Evolutionary conservation across 106 monocot genomes (phyloP), one percentile per base, ranked within the genome.

Genomic region (Apostasia shenzhenica): DNA sequence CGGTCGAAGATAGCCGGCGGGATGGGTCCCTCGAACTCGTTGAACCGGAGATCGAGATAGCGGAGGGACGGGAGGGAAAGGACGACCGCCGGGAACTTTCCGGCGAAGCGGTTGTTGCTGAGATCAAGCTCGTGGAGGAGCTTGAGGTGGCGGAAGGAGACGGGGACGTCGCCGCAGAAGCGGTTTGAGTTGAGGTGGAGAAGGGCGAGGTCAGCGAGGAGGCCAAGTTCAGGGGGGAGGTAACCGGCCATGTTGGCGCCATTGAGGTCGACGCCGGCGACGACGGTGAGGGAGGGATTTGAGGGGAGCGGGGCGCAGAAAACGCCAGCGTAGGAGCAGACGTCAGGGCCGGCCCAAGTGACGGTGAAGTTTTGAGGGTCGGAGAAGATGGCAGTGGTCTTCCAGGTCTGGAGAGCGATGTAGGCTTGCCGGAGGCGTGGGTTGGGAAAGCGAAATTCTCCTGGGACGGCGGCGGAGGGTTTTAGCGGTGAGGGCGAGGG

Each of bases 121-220:
- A 81, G 57, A 40, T 77, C 81, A 55, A 81, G 77, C 57, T 81
- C 81, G 69, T 57, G 54, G 54, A 81, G 72, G 2, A 77, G 56
- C 44, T 43, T 68, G 26, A 81, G 72, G 8, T 54, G 46, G 57
- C 57, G 12, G 68, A 81, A 81, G 47, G 48, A 65, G 46, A 43
- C 48, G 1, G 81, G 81, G 2, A 79, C 59, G n/a, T 67, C 57
- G 56, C 86, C 90, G 69, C 90, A 86, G 73, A 86, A 86, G 46
- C 85, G 80, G 83, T 90, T 90, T 49, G 90, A 90, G 80, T 90
- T 90, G 10, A 50, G 59, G 56, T 79, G 79, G 54, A 90, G 48
- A 1, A 90, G 78, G 4, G 85, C 85, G n/a, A 86, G 81, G 50
- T 90, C 85, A 44, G 85, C 40, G 37, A 90, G 86, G n/a, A 61